Conservation (phyloP, 2,329 filamentous ascomycete species). For the Cytospora piceicola region DNA sequence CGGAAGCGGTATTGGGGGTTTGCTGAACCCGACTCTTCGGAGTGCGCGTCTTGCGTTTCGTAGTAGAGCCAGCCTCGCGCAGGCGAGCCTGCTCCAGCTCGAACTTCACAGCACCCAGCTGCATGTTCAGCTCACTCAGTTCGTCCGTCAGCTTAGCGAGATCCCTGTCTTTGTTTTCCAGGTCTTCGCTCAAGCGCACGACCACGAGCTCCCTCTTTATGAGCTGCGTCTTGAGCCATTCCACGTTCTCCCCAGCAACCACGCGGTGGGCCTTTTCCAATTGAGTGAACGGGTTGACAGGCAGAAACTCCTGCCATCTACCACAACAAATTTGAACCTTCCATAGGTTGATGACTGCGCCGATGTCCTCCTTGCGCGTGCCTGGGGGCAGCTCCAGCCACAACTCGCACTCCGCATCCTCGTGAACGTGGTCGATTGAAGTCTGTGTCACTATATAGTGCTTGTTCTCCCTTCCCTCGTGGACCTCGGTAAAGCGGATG, state of each 20-base stretch:
- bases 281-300: slow-evolving; percentile 4
- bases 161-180: not conserved
- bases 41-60: slow-evolving; percentile 7
- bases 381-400: slow-evolving; percentile 18
- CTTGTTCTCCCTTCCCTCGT: slow-evolving; percentile 1
- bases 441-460: slow-evolving; percentile 24
- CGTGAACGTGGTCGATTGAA: slow-evolving; percentile 19
- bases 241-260: slow-evolving; percentile 1
- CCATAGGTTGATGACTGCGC: slow-evolving; percentile 6
- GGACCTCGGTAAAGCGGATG: slow-evolving; percentile 21
- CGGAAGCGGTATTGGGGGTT: slow-evolving; percentile 3
- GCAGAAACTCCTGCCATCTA: slow-evolving; percentile 13
- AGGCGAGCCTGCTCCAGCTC: slow-evolving; percentile 4
- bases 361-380: slow-evolving; percentile 8
- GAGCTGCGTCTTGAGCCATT: slow-evolving; percentile 21
- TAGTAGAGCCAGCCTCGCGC: not conserved
- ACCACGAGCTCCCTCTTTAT: slow-evolving; percentile 2
- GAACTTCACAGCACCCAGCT: not conserved
- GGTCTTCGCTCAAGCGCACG: not conserved
- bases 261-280: slow-evolving; percentile 17
- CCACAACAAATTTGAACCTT: slow-evolving; percentile 18
- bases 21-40: slow-evolving; percentile 5
- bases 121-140: slow-evolving; percentile 4
- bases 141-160: not conserved
- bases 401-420: slow-evolving; percentile 12